These are phyloP conservation scores for Begonia fuchsioides DNA, from an alignment of 306 rosid genomes.

Conservation along the genomic window DNA sequence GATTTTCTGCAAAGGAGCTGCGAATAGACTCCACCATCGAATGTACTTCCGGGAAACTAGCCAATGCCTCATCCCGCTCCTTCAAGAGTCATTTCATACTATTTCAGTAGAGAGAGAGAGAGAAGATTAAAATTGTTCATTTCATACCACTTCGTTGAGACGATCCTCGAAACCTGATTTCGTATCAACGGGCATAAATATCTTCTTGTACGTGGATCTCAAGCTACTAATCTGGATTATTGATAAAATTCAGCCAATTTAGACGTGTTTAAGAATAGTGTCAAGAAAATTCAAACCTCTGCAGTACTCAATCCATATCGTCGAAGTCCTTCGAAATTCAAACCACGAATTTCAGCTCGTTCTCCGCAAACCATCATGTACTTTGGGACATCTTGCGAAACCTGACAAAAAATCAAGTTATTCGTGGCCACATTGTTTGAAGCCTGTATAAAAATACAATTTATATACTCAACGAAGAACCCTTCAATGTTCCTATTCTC, in stretches of 20 bases:
- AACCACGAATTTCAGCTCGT: slow-evolving; percentile 78
- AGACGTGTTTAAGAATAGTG: no score
- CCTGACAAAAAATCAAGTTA: slow-evolving; percentile 23
- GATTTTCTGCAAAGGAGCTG: slow-evolving; percentile 34
- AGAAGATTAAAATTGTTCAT: neutral
- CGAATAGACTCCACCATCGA: slow-evolving; percentile 59
- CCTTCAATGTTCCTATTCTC: no score
- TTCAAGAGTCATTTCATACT: slow-evolving; percentile 21
- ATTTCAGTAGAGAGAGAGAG: neutral
- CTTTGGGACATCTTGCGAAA: slow-evolving; percentile 78
- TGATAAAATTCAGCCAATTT: slow-evolving; percentile 9
- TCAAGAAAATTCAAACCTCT: slow-evolving; percentile 34
- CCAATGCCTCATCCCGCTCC: slow-evolving; percentile 52
- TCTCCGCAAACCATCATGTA: slow-evolving; percentile 82
- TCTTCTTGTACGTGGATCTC: slow-evolving; percentile 54
- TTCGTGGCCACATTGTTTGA: slow-evolving; percentile 70
- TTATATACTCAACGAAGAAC: slow-evolving; percentile 6
- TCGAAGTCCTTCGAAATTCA: slow-evolving; percentile 71
- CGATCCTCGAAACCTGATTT: slow-evolving; percentile 57
- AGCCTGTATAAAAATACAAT: slow-evolving; percentile 26
- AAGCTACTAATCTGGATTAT: slow-evolving; percentile 52
- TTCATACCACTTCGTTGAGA: slow-evolving; percentile 69
- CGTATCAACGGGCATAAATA: slow-evolving; percentile 52
- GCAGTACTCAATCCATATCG: slow-evolving; percentile 47
- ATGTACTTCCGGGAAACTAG: slow-evolving; percentile 32